Base-by-base conservation (phyloP, 768 basidiomycete species). In the Naematelia aurantialba region DNA sequence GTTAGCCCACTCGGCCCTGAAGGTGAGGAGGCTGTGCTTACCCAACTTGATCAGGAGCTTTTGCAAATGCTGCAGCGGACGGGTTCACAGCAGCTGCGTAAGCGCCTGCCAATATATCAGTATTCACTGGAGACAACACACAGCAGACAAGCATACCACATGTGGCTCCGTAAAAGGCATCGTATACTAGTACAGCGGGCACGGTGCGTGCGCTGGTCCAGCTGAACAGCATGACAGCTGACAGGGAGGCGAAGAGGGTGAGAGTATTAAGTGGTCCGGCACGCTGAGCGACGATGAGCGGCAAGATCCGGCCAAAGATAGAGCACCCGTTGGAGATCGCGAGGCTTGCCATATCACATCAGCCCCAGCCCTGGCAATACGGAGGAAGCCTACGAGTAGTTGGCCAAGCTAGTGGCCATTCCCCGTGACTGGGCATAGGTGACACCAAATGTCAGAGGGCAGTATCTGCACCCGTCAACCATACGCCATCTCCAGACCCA, bases 201-300 rank as follows among this genome's bases (percentile, higher is more conserved):
- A 58, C 49, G 2, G 48, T 44, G n/a, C 21, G 59, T 5, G 67
- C 63, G 39, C 21, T 62, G 1, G 89, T 89, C 89, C 89, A 91
- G 2, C 79, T 79, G 63, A 84, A 85, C 0, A 88, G 87, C 45
- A 85, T 67, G 26, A 84, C 73, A 0, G 82, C 86, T 0, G 85
- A 83, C 0, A 82, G 42, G 17, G 81, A 56, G 0, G 83, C 85
- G 30, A 85, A 83, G 0, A 87, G 85, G 11, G 81, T 82, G 81
- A 89, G 85, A 27, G 87, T 78, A 61, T 86, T 89, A 63, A 89
- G 79, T 0, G 83, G 73, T 14, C 89, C 89, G 42, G 63, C 52
- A 10, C 52, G 47, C 59, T 76, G 76, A 14, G 71, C 73, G 14
- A 70, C 56, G 19, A 76, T 34, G 17, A 75, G 68, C 17, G 71